These are phyloP conservation scores for Tricholoma hemisulphureum DNA, from an alignment of 768 basidiomycete genomes.

Conservation along the genomic window DNA sequence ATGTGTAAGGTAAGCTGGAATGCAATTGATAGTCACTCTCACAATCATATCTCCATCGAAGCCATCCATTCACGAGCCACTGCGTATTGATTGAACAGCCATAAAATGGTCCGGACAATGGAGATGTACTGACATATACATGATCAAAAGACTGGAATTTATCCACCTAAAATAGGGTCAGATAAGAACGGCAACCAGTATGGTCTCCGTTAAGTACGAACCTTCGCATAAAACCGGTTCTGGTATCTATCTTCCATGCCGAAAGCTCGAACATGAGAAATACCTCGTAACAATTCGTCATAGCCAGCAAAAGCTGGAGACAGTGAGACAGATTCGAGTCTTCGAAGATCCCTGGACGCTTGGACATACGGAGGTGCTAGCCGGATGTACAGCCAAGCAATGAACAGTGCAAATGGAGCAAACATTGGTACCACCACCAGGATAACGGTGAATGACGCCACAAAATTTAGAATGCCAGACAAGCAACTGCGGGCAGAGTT, in stretches of 20 bases:
- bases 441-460: constrained; percentile 64
- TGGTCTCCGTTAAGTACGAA: constrained; percentile 22
- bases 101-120: constrained; percentile 13
- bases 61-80: constrained; percentile 71
- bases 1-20: neutral
- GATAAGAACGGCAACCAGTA: constrained; percentile 30
- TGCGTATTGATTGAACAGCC: constrained; percentile 23
- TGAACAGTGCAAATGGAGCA: constrained; percentile 62
- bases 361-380: constrained; percentile 60
- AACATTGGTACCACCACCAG: constrained; percentile 62
- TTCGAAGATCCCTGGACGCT: constrained; percentile 64
- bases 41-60: constrained; percentile 76
- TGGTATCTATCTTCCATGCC: constrained; percentile 70
- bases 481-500: constrained; percentile 54
- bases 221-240: constrained; percentile 57
- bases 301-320: constrained; percentile 75
- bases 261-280: constrained; percentile 68
- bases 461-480: constrained; percentile 56
- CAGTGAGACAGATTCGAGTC: constrained; percentile 63
- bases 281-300: constrained; percentile 66
- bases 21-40: constrained; percentile 14
- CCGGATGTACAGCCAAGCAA: constrained; percentile 67
- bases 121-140: constrained; percentile 52
- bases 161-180: constrained; percentile 47
- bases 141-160: constrained; percentile 73